Conservation (phyloP, 345 rosid species). For the Arabidopsis suecica region DNA sequence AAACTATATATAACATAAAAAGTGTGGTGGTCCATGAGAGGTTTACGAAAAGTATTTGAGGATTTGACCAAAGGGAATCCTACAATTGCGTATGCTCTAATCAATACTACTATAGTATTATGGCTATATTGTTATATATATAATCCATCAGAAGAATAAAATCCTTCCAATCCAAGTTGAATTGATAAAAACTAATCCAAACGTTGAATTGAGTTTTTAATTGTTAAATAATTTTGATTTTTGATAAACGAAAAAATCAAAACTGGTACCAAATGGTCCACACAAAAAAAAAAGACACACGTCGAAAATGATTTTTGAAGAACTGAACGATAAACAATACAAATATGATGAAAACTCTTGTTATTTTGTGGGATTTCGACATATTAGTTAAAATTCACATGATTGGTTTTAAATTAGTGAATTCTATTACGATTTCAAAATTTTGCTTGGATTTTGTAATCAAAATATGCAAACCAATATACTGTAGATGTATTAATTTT, state of each 20-base stretch:
- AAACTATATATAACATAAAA: slow-evolving; percentile 1
- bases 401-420: neutral
- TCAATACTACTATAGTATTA: slow-evolving; percentile 14
- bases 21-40: slow-evolving; percentile 32
- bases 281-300: no score
- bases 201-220: neutral
- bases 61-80: slow-evolving; percentile 29
- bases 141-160: no score
- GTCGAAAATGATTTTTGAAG: no score
- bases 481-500: neutral
- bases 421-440: neutral
- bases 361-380: neutral
- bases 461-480: neutral
- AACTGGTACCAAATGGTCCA: neutral
- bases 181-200: neutral
- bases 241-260: no score
- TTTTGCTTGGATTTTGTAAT: neutral
- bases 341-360: no score
- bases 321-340: no score
- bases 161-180: neutral
- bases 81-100: slow-evolving; percentile 26
- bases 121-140: neutral
- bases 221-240: neutral
- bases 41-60: slow-evolving; percentile 11
- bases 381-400: neutral